Conservation (phyloP, 1,139 yeast genomes). For the Yamadazyma taylorii region DNA sequence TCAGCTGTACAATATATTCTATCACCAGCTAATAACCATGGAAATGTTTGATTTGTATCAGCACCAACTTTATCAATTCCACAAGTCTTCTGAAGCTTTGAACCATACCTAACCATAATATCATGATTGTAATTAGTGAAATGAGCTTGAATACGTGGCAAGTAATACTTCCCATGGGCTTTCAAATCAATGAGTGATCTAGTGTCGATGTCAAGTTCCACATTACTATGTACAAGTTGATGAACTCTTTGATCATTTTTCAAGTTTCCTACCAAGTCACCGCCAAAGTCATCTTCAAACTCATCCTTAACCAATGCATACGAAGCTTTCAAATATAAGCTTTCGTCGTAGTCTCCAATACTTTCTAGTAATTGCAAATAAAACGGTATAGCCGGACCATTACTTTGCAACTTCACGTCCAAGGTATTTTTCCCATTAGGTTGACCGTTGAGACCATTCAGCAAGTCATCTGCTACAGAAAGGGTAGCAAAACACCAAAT, state of each 20-base stretch:
- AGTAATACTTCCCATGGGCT: constrained; percentile 50
- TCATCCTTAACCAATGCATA: constrained; percentile 29
- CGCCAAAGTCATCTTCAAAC: constrained; percentile 27
- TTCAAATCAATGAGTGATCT: constrained; percentile 48
- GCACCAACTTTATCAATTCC: constrained; percentile 39
- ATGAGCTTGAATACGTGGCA: constrained; percentile 68
- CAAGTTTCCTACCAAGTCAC: constrained; percentile 16
- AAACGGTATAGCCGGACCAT: constrained; percentile 17
- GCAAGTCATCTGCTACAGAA: no score
- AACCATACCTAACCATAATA: constrained; percentile 13
- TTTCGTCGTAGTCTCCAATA: constrained; percentile 46
- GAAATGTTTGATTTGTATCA: constrained; percentile 25
- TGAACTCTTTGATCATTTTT: constrained; percentile 40
- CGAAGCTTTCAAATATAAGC: constrained; percentile 50
- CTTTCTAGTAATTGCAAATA: constrained; percentile 56
- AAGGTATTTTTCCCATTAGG: neutral
- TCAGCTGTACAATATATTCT: constrained; percentile 62
- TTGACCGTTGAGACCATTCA: no score
- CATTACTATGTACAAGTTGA: constrained; percentile 29
- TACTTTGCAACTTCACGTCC: neutral
- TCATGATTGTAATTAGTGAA: constrained; percentile 50
- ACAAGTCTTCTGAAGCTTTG: constrained; percentile 24
- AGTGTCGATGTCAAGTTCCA: constrained; percentile 19
- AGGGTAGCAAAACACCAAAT: no score
- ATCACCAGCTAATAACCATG: constrained; percentile 57